phyloP scores from a whole-genome alignment of 2,329 filamentous ascomycete species.

The Fragosphaeria purpurea region DNA sequence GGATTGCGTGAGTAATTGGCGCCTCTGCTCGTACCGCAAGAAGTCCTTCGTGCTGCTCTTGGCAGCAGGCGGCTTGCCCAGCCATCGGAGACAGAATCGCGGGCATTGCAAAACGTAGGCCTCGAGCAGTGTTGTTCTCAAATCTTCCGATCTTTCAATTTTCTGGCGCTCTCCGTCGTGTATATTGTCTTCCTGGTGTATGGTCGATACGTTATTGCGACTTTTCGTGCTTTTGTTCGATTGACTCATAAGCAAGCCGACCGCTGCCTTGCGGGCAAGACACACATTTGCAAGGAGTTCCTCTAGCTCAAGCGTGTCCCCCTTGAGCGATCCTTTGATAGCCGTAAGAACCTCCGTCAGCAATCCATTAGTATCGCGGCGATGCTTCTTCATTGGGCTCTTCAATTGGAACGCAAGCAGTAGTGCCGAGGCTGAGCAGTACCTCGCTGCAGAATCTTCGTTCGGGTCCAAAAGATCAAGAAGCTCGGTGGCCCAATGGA shows the following conservation, averaged over 20 bases:
- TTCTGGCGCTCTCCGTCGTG: constrained; percentile 6
- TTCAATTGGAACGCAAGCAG: constrained; percentile 46
- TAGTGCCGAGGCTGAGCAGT: constrained; percentile 44
- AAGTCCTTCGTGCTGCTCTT: constrained; percentile 45
- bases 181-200: too few relatives aligned
- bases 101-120: constrained; percentile 48
- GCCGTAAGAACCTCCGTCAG: constrained; percentile 40
- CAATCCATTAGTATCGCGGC: constrained; percentile 28
- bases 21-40: constrained; percentile 51
- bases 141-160: constrained; percentile 12
- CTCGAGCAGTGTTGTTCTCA: constrained; percentile 31
- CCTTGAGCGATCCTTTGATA: constrained; percentile 49
- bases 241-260: constrained; percentile 32
- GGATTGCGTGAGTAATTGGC: constrained; percentile 40
- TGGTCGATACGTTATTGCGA: too few relatives aligned
- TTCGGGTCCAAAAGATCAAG: constrained; percentile 26
- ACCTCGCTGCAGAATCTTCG: constrained; percentile 36
- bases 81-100: constrained; percentile 50
- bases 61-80: constrained; percentile 45
- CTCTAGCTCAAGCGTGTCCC: constrained; percentile 49
- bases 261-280: constrained; percentile 42
- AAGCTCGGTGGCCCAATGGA: constrained; percentile 43
- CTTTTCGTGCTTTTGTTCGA: too few relatives aligned
- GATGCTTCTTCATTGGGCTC: constrained; percentile 25
- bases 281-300: constrained; percentile 50